Percentiles rank a stretch among this genome's conserved stretches.
Conservation (phyloP, 2,329 filamentous ascomycete species). For the Arthrobotrys megalospora region DNA sequence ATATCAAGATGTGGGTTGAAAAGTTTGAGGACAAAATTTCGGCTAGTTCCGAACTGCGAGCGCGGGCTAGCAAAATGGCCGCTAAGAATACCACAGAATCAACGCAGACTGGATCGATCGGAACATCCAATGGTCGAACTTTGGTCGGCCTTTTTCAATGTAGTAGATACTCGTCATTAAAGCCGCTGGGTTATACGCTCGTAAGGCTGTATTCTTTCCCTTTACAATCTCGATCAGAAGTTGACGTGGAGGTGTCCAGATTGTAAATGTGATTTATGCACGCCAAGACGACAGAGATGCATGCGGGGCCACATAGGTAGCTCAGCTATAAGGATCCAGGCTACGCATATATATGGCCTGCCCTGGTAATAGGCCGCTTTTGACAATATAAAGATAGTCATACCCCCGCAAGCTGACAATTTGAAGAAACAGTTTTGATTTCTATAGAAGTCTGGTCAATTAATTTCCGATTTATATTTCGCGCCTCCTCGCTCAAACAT, state of each 20-base stretch:
- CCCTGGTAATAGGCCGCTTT: too few species aligned
- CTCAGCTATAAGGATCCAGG: too few species aligned
- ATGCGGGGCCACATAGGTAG: slow-evolving; percentile 7
- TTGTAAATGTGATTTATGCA: slow-evolving; percentile 21
- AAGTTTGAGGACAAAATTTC: slow-evolving; percentile 8
- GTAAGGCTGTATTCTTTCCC: too few species aligned
- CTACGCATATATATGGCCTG: too few species aligned
- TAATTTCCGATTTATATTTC: not conserved
- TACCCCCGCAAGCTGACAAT: too few species aligned
- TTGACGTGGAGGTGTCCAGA: not conserved
- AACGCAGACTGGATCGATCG: not conserved
- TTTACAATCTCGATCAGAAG: too few species aligned
- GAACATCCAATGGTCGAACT: not conserved
- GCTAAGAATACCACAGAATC: slow-evolving; percentile 17
- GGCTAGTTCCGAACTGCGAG: slow-evolving; percentile 46
- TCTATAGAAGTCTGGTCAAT: too few species aligned
- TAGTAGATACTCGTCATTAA: too few species aligned
- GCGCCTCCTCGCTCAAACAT: too few species aligned
- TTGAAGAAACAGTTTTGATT: too few species aligned
- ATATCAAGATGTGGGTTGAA: slow-evolving; percentile 31
- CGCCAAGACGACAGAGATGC: slow-evolving; percentile 7
- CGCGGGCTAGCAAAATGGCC: not conserved
- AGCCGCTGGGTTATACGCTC: too few species aligned
- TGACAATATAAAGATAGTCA: too few species aligned
- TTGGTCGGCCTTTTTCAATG: not conserved